These are phyloP conservation scores for Oemleria cerasiformis DNA, from an alignment of 306 rosid species.

Conservation along the genomic window DNA sequence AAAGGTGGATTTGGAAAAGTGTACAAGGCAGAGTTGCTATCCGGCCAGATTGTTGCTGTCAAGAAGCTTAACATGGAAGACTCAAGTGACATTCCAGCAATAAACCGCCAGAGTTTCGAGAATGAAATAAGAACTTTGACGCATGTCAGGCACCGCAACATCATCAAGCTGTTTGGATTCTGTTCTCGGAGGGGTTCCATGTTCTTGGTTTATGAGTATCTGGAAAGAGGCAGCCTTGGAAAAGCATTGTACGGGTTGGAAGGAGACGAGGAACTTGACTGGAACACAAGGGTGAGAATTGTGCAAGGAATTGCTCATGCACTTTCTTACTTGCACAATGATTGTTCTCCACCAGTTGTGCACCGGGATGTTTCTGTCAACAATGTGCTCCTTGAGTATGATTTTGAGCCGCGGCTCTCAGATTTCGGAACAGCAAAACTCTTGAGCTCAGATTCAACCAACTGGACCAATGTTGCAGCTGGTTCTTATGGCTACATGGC, in stretches of 20 bases:
- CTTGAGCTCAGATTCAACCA: slow-evolving; percentile 38
- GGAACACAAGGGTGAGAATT: slow-evolving; percentile 53
- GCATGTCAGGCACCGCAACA: slow-evolving; percentile 61
- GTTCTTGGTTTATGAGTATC: slow-evolving; percentile 58
- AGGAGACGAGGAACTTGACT: slow-evolving; percentile 33
- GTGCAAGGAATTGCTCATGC: slow-evolving; percentile 70
- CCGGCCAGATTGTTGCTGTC: slow-evolving; percentile 54
- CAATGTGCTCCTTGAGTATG: slow-evolving; percentile 49
- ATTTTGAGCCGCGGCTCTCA: slow-evolving; percentile 57
- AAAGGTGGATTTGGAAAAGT: slow-evolving; percentile 76
- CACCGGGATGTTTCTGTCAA: slow-evolving; percentile 63
- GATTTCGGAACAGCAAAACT: slow-evolving; percentile 73
- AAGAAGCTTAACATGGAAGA: slow-evolving; percentile 44
- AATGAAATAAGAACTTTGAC: slow-evolving; percentile 60
- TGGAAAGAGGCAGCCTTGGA: slow-evolving; percentile 50
- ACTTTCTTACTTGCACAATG: slow-evolving; percentile 59
- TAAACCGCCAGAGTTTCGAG: slow-evolving; percentile 44
- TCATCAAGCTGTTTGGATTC: slow-evolving; percentile 62
- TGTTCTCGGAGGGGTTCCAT: slow-evolving; percentile 45
- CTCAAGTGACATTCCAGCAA: slow-evolving; percentile 41
- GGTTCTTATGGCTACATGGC: slow-evolving; percentile 88
- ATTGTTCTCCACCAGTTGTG: slow-evolving; percentile 58
- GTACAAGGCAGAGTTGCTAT: slow-evolving; percentile 41
- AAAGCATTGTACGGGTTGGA: slow-evolving; percentile 48
- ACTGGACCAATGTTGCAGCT: slow-evolving; percentile 59